Evolutionary conservation across 768 basidiomycete genomes (phyloP).

Genomic region (Galerina sulciceps): DNA sequence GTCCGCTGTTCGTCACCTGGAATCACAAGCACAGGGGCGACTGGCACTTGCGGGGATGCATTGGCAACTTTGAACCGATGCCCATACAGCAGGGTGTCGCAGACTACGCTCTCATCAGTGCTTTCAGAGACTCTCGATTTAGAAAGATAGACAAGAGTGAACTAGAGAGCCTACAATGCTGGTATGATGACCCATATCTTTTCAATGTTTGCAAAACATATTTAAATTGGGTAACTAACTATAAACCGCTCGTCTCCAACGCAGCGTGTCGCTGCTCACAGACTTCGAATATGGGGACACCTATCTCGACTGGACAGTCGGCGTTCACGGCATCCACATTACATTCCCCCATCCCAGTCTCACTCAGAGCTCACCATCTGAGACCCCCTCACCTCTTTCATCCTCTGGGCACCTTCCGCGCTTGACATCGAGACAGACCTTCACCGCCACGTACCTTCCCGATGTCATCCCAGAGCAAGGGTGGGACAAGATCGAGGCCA

Average conservation of each 20-base stretch:
- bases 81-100: constrained; percentile 75
- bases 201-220: not conserved
- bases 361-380: constrained; percentile 57
- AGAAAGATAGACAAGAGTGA: constrained; percentile 77
- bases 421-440: constrained; percentile 57
- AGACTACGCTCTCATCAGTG: constrained; percentile 92
- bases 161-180: constrained; percentile 82
- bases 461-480: constrained; percentile 92
- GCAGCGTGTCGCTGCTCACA: constrained; percentile 89
- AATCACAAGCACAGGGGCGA: constrained; percentile 71
- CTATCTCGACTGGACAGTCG: constrained; percentile 94
- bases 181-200: constrained; percentile 50
- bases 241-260: not conserved
- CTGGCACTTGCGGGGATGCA: constrained; percentile 85
- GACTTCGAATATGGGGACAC: constrained; percentile 85
- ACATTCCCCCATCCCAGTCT: constrained; percentile 81
- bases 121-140: constrained; percentile 89
- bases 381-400: constrained; percentile 72
- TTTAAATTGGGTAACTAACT: constrained; percentile 6
- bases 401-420: constrained; percentile 65
- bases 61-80: constrained; percentile 88
- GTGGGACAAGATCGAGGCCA: constrained; percentile 89
- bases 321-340: constrained; percentile 90
- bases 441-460: constrained; percentile 91
- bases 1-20: constrained; percentile 98